A percentile compares a stretch with the other conserved stretches of the same genome.
Conservation (phyloP, 805 yeast species). For the Cephaloascus fragrans region DNA sequence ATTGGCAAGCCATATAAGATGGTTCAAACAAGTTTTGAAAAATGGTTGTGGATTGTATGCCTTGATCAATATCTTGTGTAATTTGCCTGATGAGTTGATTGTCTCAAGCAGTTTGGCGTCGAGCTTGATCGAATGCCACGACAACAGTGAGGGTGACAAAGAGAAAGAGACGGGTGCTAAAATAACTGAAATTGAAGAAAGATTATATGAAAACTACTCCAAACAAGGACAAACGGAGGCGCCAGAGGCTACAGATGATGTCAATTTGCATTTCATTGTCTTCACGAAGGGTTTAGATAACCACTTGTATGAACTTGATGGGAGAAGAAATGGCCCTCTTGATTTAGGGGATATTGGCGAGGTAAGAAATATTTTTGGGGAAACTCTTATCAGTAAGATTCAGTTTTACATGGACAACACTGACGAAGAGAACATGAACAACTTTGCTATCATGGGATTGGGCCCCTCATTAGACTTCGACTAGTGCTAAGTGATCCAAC, state of each 20-base stretch:
- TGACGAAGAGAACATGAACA: constrained; percentile 46
- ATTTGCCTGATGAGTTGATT: constrained; percentile 35
- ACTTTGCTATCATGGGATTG: constrained; percentile 72
- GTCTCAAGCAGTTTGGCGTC: constrained; percentile 20
- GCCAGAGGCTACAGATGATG: constrained; percentile 42
- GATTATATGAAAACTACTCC: constrained; percentile 34
- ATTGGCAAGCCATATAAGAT: constrained; percentile 29
- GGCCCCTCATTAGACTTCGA: constrained; percentile 52
- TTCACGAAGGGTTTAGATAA: constrained; percentile 49
- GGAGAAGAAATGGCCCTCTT: constrained; percentile 72
- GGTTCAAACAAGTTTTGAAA: constrained; percentile 79
- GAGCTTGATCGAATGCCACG: constrained; percentile 6
- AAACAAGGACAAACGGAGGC: constrained; percentile 57
- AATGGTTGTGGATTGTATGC: constrained; percentile 95
- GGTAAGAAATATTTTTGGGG: constrained; percentile 39
- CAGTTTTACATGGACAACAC: constrained; percentile 58
- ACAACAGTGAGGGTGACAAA: constrained; percentile 15
- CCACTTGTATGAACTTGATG: constrained; percentile 77
- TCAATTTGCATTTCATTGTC: constrained; percentile 69
- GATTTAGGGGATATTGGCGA: constrained; percentile 35
- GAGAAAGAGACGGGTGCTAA: constrained; percentile 9
- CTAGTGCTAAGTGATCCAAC: no score
- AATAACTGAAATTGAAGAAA: constrained; percentile 6
- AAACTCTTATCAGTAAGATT: constrained; percentile 42
- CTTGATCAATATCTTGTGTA: constrained; percentile 49